These are phyloP conservation scores for Hypholoma fasciculare DNA, from an alignment of 768 basidiomycete genomes.

Conservation along the genomic window DNA sequence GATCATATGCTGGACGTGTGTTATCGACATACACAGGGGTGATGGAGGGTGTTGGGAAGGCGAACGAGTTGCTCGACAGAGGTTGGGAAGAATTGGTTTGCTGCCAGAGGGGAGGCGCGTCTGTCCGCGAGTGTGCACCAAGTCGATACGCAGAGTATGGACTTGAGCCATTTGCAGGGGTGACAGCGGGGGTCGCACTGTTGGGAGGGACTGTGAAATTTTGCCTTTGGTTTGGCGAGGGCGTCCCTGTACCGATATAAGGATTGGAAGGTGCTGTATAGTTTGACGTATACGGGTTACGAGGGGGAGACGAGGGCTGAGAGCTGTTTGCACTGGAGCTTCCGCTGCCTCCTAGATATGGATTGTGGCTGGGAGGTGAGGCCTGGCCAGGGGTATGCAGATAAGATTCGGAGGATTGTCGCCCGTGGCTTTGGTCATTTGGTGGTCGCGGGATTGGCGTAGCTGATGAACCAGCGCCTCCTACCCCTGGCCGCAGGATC, in stretches of 20 bases:
- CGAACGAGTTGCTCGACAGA: constrained; percentile 15
- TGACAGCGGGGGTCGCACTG: background rate
- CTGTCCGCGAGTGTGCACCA: constrained; percentile 3
- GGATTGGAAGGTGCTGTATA: constrained; percentile 1
- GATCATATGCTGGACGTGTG: background rate
- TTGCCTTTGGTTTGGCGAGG: background rate
- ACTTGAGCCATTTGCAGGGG: background rate
- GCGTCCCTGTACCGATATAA: background rate
- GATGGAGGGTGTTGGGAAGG: constrained; percentile 34
- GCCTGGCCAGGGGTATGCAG: background rate
- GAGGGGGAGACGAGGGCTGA: constrained; percentile 6
- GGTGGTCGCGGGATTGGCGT: constrained; percentile 4
- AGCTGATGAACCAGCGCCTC: constrained; percentile 14
- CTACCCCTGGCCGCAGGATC: constrained; percentile 39
- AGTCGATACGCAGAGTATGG: constrained; percentile 7
- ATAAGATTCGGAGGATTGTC: constrained; percentile 11
- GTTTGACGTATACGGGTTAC: constrained; percentile 12
- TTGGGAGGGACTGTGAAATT: background rate
- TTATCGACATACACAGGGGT: constrained; percentile 10
- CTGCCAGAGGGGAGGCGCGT: constrained; percentile 18
- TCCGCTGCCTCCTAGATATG: constrained; percentile 16
- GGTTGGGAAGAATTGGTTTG: constrained; percentile 4
- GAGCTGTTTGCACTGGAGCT: background rate
- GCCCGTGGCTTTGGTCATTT: constrained; percentile 11
- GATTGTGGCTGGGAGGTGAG: constrained; percentile 10